Conservation (phyloP, 202 grass and related monocot genomes). For the Elaeis oleifera region DNA sequence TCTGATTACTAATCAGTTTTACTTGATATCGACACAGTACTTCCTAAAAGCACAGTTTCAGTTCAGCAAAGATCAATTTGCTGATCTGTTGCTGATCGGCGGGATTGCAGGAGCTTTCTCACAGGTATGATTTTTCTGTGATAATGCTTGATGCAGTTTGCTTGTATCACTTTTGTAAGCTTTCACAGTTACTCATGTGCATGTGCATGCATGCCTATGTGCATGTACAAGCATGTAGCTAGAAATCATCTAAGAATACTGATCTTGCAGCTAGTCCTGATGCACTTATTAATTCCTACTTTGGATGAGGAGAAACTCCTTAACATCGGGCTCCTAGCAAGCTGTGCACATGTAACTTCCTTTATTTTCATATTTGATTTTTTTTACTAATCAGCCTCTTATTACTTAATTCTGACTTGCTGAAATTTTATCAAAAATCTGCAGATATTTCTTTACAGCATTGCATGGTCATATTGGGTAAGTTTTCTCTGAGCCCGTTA, state of each 20-base stretch:
- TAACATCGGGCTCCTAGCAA: conserved; percentile 45
- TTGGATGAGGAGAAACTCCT: conserved; percentile 72
- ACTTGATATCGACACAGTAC: conserved; percentile 39
- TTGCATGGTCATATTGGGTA: conserved; percentile 90
- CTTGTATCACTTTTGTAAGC: no score
- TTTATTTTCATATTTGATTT: conserved; percentile 17
- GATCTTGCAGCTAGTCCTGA: conserved; percentile 52
- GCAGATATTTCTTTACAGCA: conserved; percentile 59
- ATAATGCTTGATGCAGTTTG: no score
- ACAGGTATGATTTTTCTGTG: conserved; percentile 38
- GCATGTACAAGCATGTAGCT: no score
- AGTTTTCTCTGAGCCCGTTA: conserved; percentile 7
- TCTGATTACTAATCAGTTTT: neutral
- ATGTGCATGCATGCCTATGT: no score
- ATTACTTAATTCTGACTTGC: conserved; percentile 5
- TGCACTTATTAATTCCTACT: conserved; percentile 58
- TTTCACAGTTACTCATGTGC: no score
- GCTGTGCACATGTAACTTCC: conserved; percentile 53
- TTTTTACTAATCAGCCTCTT: conserved; percentile 4
- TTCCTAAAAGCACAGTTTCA: conserved; percentile 83
- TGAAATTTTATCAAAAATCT: conserved; percentile 32
- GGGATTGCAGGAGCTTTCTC: conserved; percentile 63
- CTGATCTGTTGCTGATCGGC: conserved; percentile 65
- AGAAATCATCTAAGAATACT: conserved; percentile 3
- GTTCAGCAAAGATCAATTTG: conserved; percentile 76